phyloP scores from a whole-genome alignment of 2,329 filamentous ascomycete genomes.

The Neocucurbitaria cava region DNA sequence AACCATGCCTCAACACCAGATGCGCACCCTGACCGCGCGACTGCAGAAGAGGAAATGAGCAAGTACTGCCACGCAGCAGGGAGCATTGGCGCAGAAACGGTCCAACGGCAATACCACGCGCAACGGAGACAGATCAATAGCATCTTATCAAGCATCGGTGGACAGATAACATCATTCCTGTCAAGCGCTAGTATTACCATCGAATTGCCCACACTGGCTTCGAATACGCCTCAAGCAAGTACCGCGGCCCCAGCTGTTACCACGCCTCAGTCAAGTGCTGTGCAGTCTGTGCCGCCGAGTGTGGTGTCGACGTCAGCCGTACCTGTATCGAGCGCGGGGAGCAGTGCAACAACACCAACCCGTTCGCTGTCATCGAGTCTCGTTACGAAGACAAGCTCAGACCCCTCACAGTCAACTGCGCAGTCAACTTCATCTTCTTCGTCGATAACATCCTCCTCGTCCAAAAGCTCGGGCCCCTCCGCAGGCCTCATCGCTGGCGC shows the following conservation, averaged over 20 bases:
- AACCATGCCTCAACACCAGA: conserved; percentile 9
- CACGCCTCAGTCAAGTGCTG: not conserved
- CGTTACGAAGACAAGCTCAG: not conserved
- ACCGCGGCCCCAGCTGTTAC: not conserved
- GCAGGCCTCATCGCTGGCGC: conserved; percentile 17
- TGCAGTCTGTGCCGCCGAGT: not conserved
- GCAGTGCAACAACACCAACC: not conserved
- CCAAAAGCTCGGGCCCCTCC: conserved; percentile 2
- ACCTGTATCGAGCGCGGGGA: not conserved
- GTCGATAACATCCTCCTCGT: conserved; percentile 1
- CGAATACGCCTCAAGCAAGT: not conserved
- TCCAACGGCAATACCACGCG: conserved; percentile 7
- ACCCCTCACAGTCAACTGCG: not conserved
- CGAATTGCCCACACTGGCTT: not conserved
- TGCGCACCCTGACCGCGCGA: conserved; percentile 2
- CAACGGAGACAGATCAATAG: conserved; percentile 14
- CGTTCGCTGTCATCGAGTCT: not conserved
- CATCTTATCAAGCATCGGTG: conserved; percentile 15
- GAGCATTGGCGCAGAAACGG: conserved; percentile 1
- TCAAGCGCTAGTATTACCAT: conserved; percentile 4
- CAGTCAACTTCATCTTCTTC: conserved; percentile 1
- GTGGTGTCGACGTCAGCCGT: not conserved
- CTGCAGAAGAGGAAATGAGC: not conserved
- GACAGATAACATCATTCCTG: conserved; percentile 13
- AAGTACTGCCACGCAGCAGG: conserved; percentile 14